Evolutionary conservation across 805 yeast species (phyloP).

Genomic region (Yarrowia alimentaria): DNA sequence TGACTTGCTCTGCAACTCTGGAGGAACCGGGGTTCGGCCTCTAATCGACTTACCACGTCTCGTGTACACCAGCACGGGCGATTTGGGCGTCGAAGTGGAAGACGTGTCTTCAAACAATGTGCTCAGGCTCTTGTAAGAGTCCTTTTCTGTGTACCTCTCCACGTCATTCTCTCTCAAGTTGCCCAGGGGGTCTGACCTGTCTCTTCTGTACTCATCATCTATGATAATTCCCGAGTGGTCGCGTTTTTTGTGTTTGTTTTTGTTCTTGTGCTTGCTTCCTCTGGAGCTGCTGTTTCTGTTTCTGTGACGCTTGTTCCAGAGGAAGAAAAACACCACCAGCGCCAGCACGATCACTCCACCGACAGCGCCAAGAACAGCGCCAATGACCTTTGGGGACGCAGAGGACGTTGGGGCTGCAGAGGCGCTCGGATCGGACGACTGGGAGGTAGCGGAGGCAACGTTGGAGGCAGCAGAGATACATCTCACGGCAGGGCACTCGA

Average conservation of each 20-base stretch:
- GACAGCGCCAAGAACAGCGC: conserved; percentile 4
- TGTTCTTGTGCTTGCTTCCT: background rate
- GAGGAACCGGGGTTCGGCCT: background rate
- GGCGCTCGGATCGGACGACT: background rate
- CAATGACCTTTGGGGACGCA: background rate
- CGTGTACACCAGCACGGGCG: conserved; percentile 4
- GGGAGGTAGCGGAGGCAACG: background rate
- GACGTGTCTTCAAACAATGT: conserved; percentile 12
- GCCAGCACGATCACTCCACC: background rate
- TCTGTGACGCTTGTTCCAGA: background rate
- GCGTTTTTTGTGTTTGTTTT: background rate
- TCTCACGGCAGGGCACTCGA: background rate
- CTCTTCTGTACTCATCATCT: background rate
- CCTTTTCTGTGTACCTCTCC: background rate
- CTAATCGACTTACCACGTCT: background rate
- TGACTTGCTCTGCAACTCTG: background rate
- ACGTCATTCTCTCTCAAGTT: background rate
- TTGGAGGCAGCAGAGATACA: background rate
- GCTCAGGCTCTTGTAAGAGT: background rate
- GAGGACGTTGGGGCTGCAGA: background rate
- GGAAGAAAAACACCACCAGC: background rate
- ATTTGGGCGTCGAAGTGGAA: background rate
- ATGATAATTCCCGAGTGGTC: conserved; percentile 16
- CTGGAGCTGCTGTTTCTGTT: too few species aligned
- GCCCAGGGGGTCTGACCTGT: background rate